Conservation (phyloP, 345 rosid genomes). For the Cardamine occulta region DNA sequence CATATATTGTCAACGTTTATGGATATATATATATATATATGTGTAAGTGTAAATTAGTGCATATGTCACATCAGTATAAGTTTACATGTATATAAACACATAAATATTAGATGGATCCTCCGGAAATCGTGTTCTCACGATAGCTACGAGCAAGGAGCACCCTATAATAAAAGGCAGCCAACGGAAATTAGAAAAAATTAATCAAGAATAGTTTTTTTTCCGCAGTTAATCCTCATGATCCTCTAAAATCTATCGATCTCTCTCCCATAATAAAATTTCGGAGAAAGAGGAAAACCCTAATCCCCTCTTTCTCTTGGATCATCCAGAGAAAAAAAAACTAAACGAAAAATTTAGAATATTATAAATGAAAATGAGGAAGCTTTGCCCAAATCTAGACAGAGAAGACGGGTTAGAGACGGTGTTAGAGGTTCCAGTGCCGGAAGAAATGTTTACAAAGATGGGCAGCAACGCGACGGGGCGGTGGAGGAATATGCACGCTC, state of each 20-base stretch:
- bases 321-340: background rate
- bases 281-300: conserved; percentile 41
- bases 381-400: conserved; percentile 59
- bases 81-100: background rate
- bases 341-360: background rate
- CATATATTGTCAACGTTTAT: conserved; percentile 13
- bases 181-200: conserved; percentile 17
- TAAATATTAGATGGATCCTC: conserved; percentile 35
- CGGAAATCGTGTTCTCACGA: conserved; percentile 70
- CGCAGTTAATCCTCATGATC: conserved; percentile 13
- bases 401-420: conserved; percentile 63
- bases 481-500: conserved; percentile 77
- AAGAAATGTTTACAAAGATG: conserved; percentile 60
- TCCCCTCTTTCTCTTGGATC: conserved; percentile 25
- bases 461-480: conserved; percentile 50
- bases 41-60: background rate
- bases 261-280: conserved; percentile 18
- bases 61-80: conserved; percentile 35
- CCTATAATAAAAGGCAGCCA: conserved; percentile 46
- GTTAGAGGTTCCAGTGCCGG: conserved; percentile 63
- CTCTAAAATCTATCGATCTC: conserved; percentile 22
- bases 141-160: conserved; percentile 62
- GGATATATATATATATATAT: background rate
- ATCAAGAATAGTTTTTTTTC: conserved; percentile 17
- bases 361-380: conserved; percentile 51